Evolutionary conservation across 352 stramenopile species (phyloP), one percentile per base, ranked within the genome.

Genomic region (Salisapilia sapeloensis): DNA sequence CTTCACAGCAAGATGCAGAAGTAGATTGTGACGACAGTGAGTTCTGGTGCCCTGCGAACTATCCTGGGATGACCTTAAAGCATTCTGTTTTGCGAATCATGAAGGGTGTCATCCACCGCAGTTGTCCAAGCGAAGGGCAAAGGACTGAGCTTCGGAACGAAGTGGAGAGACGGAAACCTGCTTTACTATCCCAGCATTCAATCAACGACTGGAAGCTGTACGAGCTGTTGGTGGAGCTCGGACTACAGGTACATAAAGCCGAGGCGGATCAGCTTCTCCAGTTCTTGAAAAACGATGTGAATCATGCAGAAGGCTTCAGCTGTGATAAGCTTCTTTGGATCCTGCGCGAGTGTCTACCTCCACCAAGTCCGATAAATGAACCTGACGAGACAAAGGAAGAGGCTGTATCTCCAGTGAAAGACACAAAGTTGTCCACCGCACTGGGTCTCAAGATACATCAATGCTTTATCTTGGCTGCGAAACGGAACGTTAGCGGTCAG

Each of bases 401-500:
- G 11, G 9, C 25, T 22, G 14, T 12, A 33, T 12, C 43, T 30
- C 16, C 14, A 10, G 5, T 40, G 24, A 19, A 25, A 12, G 24
- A 20, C 4, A 15, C 21, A 27, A 6, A 27, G 11, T 39, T 64
- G 9, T 44, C 36, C n/a, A 8, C 32, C 4, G 26, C 27, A 2
- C 47, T 82, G 6, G 57, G 50, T 7, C 62, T 75, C 37, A 82
- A 79, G 40, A 71, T 82, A 13, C 79, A 71, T 17, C 33, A 41
- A 7, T 78, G 56, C 41, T 84, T 87, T 13, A 36, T 84, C 13
- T 33, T 43, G 13, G 67, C 67, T 13, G 71, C 71, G 2, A 67
- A 87, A 24, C 48, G 64, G 15, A 84, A 87, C 35, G 63, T 87
- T 29, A 87, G 70, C 14, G 71, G 67, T 3, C 49, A 59, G 26